phyloP scores from a whole-genome alignment of 331 rosid genomes.

The Quercus phellos region DNA sequence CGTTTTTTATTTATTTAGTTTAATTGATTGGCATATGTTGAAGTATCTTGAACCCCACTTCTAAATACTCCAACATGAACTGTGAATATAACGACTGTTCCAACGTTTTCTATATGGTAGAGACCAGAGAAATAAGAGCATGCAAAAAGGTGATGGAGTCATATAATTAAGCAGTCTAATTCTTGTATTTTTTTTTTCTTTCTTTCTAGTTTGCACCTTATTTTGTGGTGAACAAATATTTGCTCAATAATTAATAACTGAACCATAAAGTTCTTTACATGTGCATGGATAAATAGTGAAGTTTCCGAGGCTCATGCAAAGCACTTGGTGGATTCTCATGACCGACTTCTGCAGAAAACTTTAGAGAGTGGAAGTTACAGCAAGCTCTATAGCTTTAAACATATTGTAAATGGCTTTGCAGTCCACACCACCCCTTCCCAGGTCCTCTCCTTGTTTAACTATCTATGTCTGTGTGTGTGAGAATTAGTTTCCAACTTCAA shows the following conservation, averaged over 20 bases:
- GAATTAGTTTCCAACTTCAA: neutral
- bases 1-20: no score
- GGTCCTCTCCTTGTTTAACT: slow-evolving; percentile 27
- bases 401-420: slow-evolving; percentile 67
- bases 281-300: slow-evolving; percentile 32
- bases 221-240: neutral
- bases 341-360: slow-evolving; percentile 43
- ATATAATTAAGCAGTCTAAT: no score
- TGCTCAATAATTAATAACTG: neutral
- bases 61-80: no score
- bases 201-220: neutral
- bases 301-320: slow-evolving; percentile 37
- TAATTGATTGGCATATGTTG: no score
- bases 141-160: no score
- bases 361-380: slow-evolving; percentile 46
- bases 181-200: no score
- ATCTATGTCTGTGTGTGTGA: no score
- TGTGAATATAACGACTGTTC: no score
- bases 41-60: no score
- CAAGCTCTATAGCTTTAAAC: slow-evolving; percentile 67
- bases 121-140: no score
- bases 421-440: slow-evolving; percentile 71
- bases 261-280: neutral
- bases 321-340: slow-evolving; percentile 50
- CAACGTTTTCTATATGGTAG: no score